Base-by-base conservation (phyloP, 352 stramenopile genomes). In the Globisporangium okanoganense region DNA sequence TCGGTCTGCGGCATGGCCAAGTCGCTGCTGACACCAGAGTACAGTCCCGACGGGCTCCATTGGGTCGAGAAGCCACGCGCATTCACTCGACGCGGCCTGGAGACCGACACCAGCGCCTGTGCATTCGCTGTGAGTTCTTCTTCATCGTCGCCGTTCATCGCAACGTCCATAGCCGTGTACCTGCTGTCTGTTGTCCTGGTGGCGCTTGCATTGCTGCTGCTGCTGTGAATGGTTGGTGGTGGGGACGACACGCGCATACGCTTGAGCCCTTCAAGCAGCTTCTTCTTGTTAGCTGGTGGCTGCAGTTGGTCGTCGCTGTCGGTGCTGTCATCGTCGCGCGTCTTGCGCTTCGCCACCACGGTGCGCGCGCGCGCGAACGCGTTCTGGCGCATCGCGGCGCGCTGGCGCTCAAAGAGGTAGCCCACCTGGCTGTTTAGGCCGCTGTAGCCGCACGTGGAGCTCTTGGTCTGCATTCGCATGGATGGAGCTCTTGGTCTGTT, bases 211-310 rank as follows among this genome's bases (percentile, higher is more conserved):
- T 72, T 62, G 22, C 61, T 57, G 43, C 62, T 59, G 24, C 36
- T 48, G 16, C 48, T 58, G 43, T 65, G 62, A 1, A 54, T n/a
- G n/a, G n/a, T 56, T 2, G 55, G 59, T 0, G 72, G 71, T 13
- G 81, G 78, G 1, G 76, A 87, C 40, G 79, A 72, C 38, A 92
- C 64, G 10, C 83, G 80, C 75, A 92, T 78, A 44, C 83, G 79
- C 61, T 90, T 92, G 40, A 92, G 54, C 1, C 80, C 70, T n/a
- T 87, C 70, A 38, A 89, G 45, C n/a, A 90, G 63, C 1, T 67
- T 55, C 45, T 71, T 69, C 29, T 67, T 69, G 16, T 50, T 71
- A 50, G 27, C 66, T 6, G 6, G 61, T 33, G 25, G 58, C 18
- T 58, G 57, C 10, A 62, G 55, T 18, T 60, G 58, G 25, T 73